Evolutionary conservation across 441 rosid species (phyloP).

Genomic region (Melastoma candidum): DNA sequence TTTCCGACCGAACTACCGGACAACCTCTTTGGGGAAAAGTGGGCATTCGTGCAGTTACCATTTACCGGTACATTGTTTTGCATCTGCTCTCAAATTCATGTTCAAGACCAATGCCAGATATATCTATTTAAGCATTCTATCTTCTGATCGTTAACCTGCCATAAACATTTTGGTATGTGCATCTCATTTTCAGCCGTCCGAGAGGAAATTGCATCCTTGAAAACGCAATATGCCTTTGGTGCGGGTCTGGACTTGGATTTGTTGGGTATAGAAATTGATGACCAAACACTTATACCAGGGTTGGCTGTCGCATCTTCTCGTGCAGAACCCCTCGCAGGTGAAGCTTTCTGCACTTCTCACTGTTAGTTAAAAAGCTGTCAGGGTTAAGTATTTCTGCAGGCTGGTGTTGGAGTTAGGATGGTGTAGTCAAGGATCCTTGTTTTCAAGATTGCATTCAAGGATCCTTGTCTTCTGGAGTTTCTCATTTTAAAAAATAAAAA

Average conservation of each 20-base stretch:
- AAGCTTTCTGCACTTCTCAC: neutral
- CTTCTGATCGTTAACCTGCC: neutral
- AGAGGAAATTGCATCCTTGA: constrained; percentile 60
- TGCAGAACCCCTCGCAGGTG: constrained; percentile 88
- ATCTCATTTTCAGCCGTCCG: constrained; percentile 37
- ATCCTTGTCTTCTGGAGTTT: too few species aligned
- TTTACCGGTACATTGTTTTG: constrained; percentile 41
- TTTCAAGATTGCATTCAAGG: too few species aligned
- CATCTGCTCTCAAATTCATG: neutral
- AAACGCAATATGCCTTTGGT: constrained; percentile 58
- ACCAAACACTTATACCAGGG: constrained; percentile 74
- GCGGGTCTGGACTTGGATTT: constrained; percentile 87
- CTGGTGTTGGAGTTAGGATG: too few species aligned
- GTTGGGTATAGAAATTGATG: constrained; percentile 73
- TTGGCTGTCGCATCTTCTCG: constrained; percentile 87
- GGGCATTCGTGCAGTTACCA: constrained; percentile 96
- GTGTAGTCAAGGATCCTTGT: too few species aligned
- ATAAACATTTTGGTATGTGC: constrained; percentile 5
- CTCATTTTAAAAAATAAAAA: too few species aligned
- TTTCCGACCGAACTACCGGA: constrained; percentile 94
- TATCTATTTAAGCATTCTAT: neutral
- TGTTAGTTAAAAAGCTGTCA: too few species aligned
- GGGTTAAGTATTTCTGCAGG: too few species aligned
- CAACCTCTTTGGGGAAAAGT: constrained; percentile 76
- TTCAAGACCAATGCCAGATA: neutral